phyloP scores from a whole-genome alignment of 257 asterid species.

The Schizonepeta tenuifolia region DNA sequence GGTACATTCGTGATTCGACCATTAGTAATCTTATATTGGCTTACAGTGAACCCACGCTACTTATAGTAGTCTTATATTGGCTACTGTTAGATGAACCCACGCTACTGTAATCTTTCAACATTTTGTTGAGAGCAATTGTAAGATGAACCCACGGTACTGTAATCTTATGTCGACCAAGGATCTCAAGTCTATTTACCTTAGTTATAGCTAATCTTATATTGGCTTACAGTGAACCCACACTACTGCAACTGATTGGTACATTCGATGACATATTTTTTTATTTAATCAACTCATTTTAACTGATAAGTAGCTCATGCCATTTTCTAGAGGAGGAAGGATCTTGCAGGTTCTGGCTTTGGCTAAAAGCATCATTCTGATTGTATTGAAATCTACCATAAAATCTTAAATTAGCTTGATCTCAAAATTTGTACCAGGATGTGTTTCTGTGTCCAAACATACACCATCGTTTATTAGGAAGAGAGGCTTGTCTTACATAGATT shows the following conservation, averaged over 20 bases:
- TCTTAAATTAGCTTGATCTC: conserved; percentile 4
- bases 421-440: background rate
- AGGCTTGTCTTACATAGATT: background rate
- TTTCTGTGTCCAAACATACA: background rate
- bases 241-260: background rate
- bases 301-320: background rate
- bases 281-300: background rate
- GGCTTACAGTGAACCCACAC: background rate
- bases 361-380: background rate
- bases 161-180: no score
- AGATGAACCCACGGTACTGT: no score
- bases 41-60: no score
- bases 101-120: no score
- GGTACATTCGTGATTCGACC: no score
- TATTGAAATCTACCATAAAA: background rate
- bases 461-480: background rate
- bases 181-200: conserved; percentile 8
- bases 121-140: no score
- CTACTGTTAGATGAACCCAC: no score
- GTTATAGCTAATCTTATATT: background rate
- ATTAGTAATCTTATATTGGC: no score
- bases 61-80: no score
- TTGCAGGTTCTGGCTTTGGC: background rate
- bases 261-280: background rate
- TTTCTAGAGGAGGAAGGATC: background rate